These are phyloP conservation scores for Candida loeiensis DNA, from an alignment of 805 yeast genomes.

Conservation along the genomic window DNA sequence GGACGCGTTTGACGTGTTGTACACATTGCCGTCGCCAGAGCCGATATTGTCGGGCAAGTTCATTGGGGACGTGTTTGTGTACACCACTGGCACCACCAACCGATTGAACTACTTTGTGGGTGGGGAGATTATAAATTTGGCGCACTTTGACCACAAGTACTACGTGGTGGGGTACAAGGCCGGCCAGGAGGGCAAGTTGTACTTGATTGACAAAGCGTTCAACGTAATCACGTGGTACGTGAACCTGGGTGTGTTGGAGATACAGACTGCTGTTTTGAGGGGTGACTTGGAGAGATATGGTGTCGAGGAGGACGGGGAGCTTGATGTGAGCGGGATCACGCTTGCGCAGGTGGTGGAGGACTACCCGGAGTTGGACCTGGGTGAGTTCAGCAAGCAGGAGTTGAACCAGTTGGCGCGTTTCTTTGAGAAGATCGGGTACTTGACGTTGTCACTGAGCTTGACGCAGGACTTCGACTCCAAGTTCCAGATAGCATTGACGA, in stretches of 20 bases:
- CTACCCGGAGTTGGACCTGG: conserved; percentile 48
- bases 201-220: conserved; percentile 87
- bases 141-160: conserved; percentile 86
- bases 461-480: conserved; percentile 87
- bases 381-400: conserved; percentile 57
- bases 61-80: conserved; percentile 96
- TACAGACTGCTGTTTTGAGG: conserved; percentile 91
- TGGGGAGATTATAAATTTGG: conserved; percentile 84
- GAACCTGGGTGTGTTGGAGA: conserved; percentile 84
- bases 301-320: conserved; percentile 37
- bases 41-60: conserved; percentile 84
- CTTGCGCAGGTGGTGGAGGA: conserved; percentile 60
- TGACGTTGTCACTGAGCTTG: conserved; percentile 76
- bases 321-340: conserved; percentile 32
- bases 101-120: conserved; percentile 94
- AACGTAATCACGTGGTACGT: conserved; percentile 77
- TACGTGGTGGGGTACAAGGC: conserved; percentile 87
- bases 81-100: conserved; percentile 74
- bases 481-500: conserved; percentile 81
- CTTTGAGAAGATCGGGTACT: conserved; percentile 87
- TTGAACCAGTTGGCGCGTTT: conserved; percentile 81
- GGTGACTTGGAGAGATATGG: conserved; percentile 80
- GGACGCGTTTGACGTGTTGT: conserved; percentile 76
- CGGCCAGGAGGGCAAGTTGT: conserved; percentile 77
- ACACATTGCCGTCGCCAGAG: conserved; percentile 69